These are phyloP conservation scores for Thinopyrum elongatum DNA, from an alignment of 176 grass and related monocot genomes.

Conservation along the genomic window DNA sequence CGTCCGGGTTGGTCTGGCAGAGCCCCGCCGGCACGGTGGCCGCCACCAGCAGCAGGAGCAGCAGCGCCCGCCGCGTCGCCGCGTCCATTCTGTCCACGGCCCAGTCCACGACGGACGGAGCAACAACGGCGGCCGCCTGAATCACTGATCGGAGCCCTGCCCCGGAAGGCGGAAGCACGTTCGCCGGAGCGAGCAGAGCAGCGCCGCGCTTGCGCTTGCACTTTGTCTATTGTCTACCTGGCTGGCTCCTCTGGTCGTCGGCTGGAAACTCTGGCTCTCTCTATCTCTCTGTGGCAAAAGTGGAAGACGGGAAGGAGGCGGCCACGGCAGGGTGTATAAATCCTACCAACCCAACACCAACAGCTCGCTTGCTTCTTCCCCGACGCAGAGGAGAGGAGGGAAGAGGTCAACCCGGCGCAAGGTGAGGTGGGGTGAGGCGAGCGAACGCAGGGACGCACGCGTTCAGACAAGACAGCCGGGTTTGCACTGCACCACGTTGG, in stretches of 20 bases:
- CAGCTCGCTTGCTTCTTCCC: not conserved
- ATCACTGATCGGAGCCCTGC: not conserved
- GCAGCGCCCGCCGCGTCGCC: not conserved
- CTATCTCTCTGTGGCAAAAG: not conserved
- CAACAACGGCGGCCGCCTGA: not conserved
- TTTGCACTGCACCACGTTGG: not conserved
- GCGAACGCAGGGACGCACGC: not conserved
- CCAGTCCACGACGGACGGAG: not conserved
- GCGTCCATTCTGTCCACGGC: not conserved
- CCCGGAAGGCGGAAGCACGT: not conserved
- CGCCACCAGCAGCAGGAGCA: not conserved
- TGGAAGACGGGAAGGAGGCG: not conserved
- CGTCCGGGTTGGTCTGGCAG: conserved; percentile 29
- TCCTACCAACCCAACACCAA: not conserved
- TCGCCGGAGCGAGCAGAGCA: not conserved
- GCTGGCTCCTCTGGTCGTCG: not conserved
- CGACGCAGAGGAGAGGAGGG: not conserved
- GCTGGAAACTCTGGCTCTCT: not conserved
- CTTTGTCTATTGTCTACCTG: not conserved
- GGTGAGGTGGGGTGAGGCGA: not conserved
- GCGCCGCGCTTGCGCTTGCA: too few relatives aligned
- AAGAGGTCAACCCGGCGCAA: conserved; percentile 33
- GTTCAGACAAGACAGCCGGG: not conserved
- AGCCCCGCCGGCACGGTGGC: conserved; percentile 10
- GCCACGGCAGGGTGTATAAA: conserved; percentile 4